Evolutionary conservation across 2,329 filamentous ascomycete species (phyloP).

Genomic region (Aphanoascus verrucosus): DNA sequence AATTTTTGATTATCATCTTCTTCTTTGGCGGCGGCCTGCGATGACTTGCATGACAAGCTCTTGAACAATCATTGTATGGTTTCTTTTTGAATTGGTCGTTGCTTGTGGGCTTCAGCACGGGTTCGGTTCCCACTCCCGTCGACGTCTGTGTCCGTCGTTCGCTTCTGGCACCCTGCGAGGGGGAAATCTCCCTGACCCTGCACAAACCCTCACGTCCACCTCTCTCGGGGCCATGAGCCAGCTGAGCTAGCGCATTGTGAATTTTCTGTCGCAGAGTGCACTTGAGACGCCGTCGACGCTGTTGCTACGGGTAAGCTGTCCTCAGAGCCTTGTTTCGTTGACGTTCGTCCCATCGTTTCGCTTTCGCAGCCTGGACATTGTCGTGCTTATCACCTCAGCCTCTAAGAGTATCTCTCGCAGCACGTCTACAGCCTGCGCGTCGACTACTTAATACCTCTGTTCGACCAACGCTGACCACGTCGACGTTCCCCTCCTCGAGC

Average conservation of each 20-base stretch:
- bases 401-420: neutral
- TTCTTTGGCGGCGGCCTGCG: neutral
- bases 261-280: neutral
- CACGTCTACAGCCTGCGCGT: neutral
- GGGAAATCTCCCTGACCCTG: neutral
- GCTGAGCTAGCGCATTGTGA: neutral
- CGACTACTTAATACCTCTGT: neutral
- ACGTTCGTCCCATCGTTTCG: neutral
- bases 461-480: neutral
- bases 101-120: neutral
- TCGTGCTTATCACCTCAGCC: neutral
- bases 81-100: neutral
- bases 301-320: neutral
- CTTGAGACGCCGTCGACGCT: neutral
- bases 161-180: neutral
- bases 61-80: neutral
- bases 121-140: too few species aligned
- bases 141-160: too few species aligned
- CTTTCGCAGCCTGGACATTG: neutral
- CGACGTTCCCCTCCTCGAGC: neutral
- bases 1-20: neutral
- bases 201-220: neutral
- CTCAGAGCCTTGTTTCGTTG: neutral
- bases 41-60: conserved; percentile 7
- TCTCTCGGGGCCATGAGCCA: neutral